Percentiles rank a stretch among this genome's conserved stretches.
Evolutionary conservation across 2,329 filamentous ascomycete species (phyloP).

Genomic region (Trichoderma sp.): DNA sequence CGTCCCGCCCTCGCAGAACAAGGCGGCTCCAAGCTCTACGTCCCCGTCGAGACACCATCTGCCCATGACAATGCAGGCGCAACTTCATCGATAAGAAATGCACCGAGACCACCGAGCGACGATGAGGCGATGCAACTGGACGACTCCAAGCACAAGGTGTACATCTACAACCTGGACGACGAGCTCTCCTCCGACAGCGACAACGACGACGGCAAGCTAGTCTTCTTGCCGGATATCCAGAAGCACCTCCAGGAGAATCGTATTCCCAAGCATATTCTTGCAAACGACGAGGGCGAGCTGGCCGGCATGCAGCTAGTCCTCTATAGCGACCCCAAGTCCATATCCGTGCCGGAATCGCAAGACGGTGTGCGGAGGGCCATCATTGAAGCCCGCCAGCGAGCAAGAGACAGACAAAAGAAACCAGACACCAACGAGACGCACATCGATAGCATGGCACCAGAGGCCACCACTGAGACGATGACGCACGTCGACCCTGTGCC

Average conservation of each 20-base stretch:
- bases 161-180: constrained; percentile 86
- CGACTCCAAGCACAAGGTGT: constrained; percentile 82
- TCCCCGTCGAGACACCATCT: constrained; percentile 59
- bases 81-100: constrained; percentile 15
- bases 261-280: constrained; percentile 65
- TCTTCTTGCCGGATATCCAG: constrained; percentile 85
- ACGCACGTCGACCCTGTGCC: background rate
- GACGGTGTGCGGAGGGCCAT: constrained; percentile 83
- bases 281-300: constrained; percentile 56
- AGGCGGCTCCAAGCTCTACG: constrained; percentile 65
- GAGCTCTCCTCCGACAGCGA: constrained; percentile 66
- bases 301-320: constrained; percentile 76
- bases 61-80: constrained; percentile 30
- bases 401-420: constrained; percentile 58
- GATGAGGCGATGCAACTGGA: constrained; percentile 80
- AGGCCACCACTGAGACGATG: background rate
- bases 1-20: constrained; percentile 49
- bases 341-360: constrained; percentile 72
- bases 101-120: constrained; percentile 30
- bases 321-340: constrained; percentile 75
- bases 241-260: constrained; percentile 75
- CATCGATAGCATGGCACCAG: background rate
- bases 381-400: constrained; percentile 71
- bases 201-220: constrained; percentile 58
- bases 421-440: constrained; percentile 25